These are phyloP conservation scores for Penicillium crystallinum DNA, from an alignment of 495 filamentous ascomycete species.

Conservation along the genomic window DNA sequence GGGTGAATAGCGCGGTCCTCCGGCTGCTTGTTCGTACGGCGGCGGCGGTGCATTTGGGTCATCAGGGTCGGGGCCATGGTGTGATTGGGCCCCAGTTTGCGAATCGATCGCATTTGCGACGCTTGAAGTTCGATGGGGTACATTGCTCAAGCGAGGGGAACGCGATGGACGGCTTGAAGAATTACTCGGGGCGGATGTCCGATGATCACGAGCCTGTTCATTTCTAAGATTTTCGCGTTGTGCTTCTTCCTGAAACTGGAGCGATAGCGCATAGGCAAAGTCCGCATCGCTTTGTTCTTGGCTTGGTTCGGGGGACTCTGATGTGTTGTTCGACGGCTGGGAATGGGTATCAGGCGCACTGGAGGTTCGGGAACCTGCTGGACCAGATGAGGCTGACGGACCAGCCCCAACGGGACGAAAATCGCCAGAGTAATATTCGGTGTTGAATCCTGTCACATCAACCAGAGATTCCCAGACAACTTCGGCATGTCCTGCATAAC, in stretches of 20 bases:
- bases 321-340: conserved; percentile 3
- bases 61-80: conserved; percentile 25
- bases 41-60: conserved; percentile 64
- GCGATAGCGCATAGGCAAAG: conserved; percentile 43
- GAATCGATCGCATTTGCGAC: conserved; percentile 16
- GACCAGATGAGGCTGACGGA: conserved; percentile 20
- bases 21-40: conserved; percentile 75
- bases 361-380: conserved; percentile 26
- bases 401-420: conserved; percentile 73
- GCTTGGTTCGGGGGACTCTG: conserved; percentile 18
- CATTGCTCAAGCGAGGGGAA: conserved; percentile 14
- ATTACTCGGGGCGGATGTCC: conserved; percentile 4
- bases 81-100: conserved; percentile 10
- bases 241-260: conserved; percentile 44
- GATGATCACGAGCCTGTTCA: conserved; percentile 7
- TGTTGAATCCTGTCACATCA: conserved; percentile 77
- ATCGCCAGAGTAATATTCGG: conserved; percentile 84
- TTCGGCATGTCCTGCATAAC: conserved; percentile 82
- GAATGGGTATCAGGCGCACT: conserved; percentile 14
- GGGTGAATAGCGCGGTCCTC: conserved; percentile 57
- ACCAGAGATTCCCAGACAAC: conserved; percentile 93
- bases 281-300: conserved; percentile 49
- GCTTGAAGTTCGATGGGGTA: conserved; percentile 17
- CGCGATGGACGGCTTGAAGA: conserved; percentile 6
- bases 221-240: conserved; percentile 18